Base-by-base conservation (phyloP, 352 stramenopile genomes). In the Phytophthora cryptogea region DNA sequence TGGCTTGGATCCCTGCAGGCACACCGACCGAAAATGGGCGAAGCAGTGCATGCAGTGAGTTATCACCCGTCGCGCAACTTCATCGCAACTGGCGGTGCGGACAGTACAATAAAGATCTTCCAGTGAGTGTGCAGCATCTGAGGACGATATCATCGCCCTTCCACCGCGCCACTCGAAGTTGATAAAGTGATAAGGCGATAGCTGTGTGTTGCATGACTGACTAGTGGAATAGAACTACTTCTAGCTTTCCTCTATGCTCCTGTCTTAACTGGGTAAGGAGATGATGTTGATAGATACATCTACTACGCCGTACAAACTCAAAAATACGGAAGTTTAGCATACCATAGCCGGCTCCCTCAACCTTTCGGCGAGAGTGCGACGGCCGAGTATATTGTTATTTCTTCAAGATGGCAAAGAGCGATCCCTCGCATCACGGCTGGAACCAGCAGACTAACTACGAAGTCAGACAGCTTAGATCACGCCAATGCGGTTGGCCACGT, bases 401-500 rank as follows among this genome's bases (percentile, higher is more conserved):
- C 57, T 63, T 69, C 49, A 83, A 82, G 66, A 83, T 86, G 71
- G 72, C 77, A 87, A 66, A 80, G 67, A 85, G 59, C 72, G 57
- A 78, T 81, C 64, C 63, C 56, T 70, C 30, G 40, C 43, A 62
- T 47, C 45, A 58, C 43, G 39, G 28, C 40, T 42, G 47, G 13
- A 13, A 37, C 30, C 32, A 60, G 59, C 59, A 72, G 8, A 51
- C 50, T 56, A 63, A 23, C 45, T 63, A 57, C 36, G 57, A 16
- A 39, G 39, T 36, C 49, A 63, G 47, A 62, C 17, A 61, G 66
- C 74, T 99, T 99, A 99, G 90, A 99, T 99, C 68, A 99, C 98
- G 80, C 97, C 97, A 83, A 99, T 99, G 80, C 96, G 94, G 92
- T 99, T 99, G 61, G 98, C 98, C 78, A 99, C 96, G 88, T 99